phyloP scores from a whole-genome alignment of 2,329 filamentous ascomycete genomes.

The Clarireedia hainanense region DNA sequence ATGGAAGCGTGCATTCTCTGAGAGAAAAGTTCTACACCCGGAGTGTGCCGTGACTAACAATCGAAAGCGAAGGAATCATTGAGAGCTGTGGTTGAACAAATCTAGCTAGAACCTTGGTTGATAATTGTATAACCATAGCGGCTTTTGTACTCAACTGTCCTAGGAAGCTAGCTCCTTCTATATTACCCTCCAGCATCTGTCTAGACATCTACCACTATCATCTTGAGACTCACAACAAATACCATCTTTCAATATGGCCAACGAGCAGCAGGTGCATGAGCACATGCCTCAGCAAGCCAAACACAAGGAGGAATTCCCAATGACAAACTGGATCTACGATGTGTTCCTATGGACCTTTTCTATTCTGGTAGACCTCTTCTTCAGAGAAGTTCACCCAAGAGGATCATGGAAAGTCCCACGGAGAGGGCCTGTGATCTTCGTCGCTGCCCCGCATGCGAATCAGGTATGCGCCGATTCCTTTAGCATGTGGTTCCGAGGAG shows the following conservation, averaged over 20 bases:
- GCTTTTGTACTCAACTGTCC: neutral
- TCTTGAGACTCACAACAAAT: neutral
- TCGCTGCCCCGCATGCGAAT: conserved; percentile 94
- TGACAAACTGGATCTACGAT: conserved; percentile 58
- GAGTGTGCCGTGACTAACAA: neutral
- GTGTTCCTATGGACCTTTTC: conserved; percentile 70
- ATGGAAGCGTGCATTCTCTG: neutral
- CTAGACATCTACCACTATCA: neutral
- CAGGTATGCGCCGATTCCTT: conserved; percentile 49
- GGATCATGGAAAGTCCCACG: conserved; percentile 92
- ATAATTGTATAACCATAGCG: neutral
- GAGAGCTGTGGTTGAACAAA: neutral
- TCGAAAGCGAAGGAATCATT: too few species aligned
- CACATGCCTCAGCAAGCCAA: conserved; percentile 10
- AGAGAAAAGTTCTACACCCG: neutral
- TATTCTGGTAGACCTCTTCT: conserved; percentile 90
- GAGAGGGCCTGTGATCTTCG: conserved; percentile 83
- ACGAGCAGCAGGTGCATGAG: conserved; percentile 11
- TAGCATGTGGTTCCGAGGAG: neutral
- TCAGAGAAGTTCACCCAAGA: conserved; percentile 91
- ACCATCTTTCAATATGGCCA: conserved; percentile 4
- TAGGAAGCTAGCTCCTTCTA: neutral
- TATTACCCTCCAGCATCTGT: neutral
- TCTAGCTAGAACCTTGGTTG: neutral
- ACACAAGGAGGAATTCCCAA: conserved; percentile 12